These are phyloP conservation scores for Cladosporium sp. DNA, from an alignment of 2,329 filamentous ascomycete genomes.

Conservation along the genomic window DNA sequence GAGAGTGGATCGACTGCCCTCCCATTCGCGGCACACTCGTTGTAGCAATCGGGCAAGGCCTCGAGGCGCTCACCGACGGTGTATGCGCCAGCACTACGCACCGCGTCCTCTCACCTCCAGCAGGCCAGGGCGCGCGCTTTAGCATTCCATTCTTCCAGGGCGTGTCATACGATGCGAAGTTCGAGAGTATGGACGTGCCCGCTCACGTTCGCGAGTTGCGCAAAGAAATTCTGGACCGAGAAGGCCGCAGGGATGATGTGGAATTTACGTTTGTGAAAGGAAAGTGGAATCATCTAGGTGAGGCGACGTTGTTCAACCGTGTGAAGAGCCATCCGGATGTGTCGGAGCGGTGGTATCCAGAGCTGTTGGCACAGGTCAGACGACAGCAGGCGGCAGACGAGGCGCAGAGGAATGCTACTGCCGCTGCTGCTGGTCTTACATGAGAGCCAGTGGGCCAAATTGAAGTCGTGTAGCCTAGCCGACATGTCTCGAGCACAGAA, in stretches of 20 bases:
- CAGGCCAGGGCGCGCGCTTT: constrained; percentile 68
- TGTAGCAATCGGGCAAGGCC: constrained; percentile 80
- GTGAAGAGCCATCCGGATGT: constrained; percentile 87
- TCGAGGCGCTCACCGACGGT: constrained; percentile 79
- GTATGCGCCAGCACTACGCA: constrained; percentile 80
- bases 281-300: constrained; percentile 64
- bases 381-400: neutral
- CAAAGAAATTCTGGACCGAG: constrained; percentile 52
- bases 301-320: constrained; percentile 78
- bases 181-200: constrained; percentile 71
- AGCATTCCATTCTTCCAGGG: constrained; percentile 88
- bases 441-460: neutral
- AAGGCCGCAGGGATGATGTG: constrained; percentile 64
- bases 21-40: constrained; percentile 74
- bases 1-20: constrained; percentile 77
- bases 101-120: constrained; percentile 69
- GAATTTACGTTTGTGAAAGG: constrained; percentile 81
- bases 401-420: neutral
- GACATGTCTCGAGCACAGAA: neutral
- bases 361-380: constrained; percentile 38
- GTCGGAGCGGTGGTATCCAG: constrained; percentile 65
- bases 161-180: constrained; percentile 71
- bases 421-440: neutral
- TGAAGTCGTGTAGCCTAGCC: neutral
- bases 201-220: constrained; percentile 60